phyloP scores from a whole-genome alignment of 768 basidiomycete genomes.

The Phaffia tasmanica region DNA sequence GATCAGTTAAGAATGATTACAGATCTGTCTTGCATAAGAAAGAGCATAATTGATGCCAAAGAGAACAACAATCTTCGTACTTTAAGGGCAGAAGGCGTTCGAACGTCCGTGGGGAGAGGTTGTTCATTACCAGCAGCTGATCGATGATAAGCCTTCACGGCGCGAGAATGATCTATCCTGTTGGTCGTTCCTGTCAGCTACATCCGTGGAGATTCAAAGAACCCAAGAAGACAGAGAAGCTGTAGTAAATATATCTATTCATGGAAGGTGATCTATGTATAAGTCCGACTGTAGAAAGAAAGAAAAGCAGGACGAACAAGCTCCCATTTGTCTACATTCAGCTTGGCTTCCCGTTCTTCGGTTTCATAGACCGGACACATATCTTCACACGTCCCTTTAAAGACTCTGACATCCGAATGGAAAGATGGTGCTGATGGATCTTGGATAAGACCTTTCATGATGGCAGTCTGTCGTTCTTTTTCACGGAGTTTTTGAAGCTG shows the following conservation, averaged over 20 bases:
- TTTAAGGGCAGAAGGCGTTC: conserved; percentile 73
- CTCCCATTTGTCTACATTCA: conserved; percentile 77
- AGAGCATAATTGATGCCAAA: conserved; percentile 24
- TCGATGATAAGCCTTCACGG: conserved; percentile 90
- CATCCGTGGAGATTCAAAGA: conserved; percentile 21
- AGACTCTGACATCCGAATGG: conserved; percentile 80
- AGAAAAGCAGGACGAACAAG: conserved; percentile 46
- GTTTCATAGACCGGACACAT: conserved; percentile 95
- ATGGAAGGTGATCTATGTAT: background rate
- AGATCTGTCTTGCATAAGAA: background rate
- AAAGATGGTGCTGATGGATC: conserved; percentile 68
- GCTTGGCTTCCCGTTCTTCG: conserved; percentile 78
- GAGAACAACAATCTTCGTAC: conserved; percentile 38
- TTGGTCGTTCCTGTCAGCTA: conserved; percentile 63
- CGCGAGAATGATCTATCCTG: conserved; percentile 69
- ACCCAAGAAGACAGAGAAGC: background rate
- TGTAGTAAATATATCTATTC: background rate
- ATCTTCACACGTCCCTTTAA: conserved; percentile 79
- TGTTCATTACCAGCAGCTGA: conserved; percentile 81
- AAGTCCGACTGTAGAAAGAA: background rate
- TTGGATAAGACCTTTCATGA: conserved; percentile 75
- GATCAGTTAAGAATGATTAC: background rate
- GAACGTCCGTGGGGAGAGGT: conserved; percentile 70
- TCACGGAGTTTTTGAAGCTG: conserved; percentile 40
- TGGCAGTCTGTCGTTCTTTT: conserved; percentile 42